Conservation (phyloP, 2,329 filamentous ascomycete species). For the Cladosporium halotolerans region DNA sequence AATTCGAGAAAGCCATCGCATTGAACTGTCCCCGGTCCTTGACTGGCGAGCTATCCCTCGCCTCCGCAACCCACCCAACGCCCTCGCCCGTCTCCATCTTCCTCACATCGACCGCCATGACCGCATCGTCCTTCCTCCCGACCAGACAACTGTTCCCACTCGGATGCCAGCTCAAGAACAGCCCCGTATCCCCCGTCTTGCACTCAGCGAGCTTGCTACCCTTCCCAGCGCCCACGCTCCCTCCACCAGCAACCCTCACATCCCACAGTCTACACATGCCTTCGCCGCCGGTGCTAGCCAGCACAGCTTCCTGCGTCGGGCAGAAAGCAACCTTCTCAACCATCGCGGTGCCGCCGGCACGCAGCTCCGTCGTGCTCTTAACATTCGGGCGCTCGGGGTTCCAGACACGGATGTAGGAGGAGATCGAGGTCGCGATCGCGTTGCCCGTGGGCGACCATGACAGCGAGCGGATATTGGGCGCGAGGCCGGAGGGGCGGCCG, state of each 20-base stretch:
- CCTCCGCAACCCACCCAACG: slow-evolving; percentile 12
- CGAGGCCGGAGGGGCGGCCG: slow-evolving; percentile 26
- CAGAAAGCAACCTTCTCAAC: slow-evolving; percentile 76
- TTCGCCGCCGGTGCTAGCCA: slow-evolving; percentile 68
- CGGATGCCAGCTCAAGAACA: slow-evolving; percentile 62
- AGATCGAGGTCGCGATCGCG: slow-evolving; percentile 73
- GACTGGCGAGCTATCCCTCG: slow-evolving; percentile 20
- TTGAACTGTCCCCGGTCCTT: slow-evolving; percentile 51
- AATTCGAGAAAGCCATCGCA: slow-evolving; percentile 68
- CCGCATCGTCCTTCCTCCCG: slow-evolving; percentile 58
- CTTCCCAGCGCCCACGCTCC: slow-evolving; percentile 21
- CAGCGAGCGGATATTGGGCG: slow-evolving; percentile 38
- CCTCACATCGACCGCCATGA: slow-evolving; percentile 29
- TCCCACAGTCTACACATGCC: slow-evolving; percentile 76
- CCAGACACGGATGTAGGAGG: slow-evolving; percentile 69
- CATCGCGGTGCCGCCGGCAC: slow-evolving; percentile 32
- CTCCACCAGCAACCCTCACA: slow-evolving; percentile 54
- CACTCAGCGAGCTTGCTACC: slow-evolving; percentile 50
- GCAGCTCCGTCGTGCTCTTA: slow-evolving; percentile 69
- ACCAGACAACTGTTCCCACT: slow-evolving; percentile 64
- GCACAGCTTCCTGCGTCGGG: slow-evolving; percentile 67
- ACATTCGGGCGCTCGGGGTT: slow-evolving; percentile 71
- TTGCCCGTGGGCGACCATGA: slow-evolving; percentile 85
- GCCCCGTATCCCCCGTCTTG: slow-evolving; percentile 36
- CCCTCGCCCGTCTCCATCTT: slow-evolving; percentile 12